Conservation (phyloP, 192 early-diverging fungal species). For the Rhizophagus sp. region DNA sequence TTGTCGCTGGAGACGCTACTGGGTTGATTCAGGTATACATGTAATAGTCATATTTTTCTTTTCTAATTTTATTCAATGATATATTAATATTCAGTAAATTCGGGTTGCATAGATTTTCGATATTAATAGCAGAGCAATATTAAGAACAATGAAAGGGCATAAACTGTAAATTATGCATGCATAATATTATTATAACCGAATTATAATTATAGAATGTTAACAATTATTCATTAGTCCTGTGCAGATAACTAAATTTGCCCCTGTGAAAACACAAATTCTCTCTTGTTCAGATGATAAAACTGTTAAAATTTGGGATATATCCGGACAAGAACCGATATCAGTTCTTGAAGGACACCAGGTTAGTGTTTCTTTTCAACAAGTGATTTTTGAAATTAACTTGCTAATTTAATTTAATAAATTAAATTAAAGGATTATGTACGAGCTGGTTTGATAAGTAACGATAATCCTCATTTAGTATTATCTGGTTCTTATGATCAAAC, state of each 20-base stretch:
- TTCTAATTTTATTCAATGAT: background rate
- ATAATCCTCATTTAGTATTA: constrained; percentile 79
- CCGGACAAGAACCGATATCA: constrained; percentile 68
- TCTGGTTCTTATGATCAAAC: constrained; percentile 97
- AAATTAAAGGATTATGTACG: constrained; percentile 80
- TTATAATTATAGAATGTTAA: background rate
- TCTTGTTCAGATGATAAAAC: constrained; percentile 92
- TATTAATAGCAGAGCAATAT: constrained; percentile 62
- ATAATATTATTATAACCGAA: constrained; percentile 6
- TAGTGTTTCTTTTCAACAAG: background rate
- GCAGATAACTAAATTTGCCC: constrained; percentile 79
- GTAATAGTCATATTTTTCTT: background rate
- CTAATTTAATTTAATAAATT: background rate
- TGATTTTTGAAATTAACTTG: background rate
- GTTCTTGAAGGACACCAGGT: constrained; percentile 77
- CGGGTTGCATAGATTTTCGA: constrained; percentile 56
- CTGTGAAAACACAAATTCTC: constrained; percentile 74
- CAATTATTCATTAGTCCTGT: constrained; percentile 58
- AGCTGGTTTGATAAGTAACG: constrained; percentile 65
- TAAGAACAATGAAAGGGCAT: constrained; percentile 63
- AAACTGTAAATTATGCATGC: constrained; percentile 46
- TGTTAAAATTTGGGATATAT: constrained; percentile 93
- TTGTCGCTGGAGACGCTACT: constrained; percentile 91
- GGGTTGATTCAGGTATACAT: constrained; percentile 71
- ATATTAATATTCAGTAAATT: too few relatives aligned